phyloP scores from a whole-genome alignment of 2,329 filamentous ascomycete species.

The Didymella arachidicola region DNA sequence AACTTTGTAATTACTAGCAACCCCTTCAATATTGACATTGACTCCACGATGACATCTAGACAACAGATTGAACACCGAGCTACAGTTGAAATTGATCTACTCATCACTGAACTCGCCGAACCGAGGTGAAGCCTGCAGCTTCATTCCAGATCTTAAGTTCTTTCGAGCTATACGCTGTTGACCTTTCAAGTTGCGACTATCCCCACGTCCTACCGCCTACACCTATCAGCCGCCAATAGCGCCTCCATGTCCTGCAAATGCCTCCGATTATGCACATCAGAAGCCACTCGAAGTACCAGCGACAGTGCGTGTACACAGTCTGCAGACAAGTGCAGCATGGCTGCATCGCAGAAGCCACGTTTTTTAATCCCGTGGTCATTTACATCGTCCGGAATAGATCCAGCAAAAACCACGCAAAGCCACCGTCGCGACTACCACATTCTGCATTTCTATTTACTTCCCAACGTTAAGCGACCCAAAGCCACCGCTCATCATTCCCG shows the following conservation, averaged over 20 bases:
- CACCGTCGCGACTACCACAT: background rate
- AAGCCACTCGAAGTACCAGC: too few species aligned
- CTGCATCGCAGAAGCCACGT: slow-evolving; percentile 4
- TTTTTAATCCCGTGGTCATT: background rate
- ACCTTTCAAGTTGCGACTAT: background rate
- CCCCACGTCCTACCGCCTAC: background rate
- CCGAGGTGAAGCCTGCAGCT: background rate
- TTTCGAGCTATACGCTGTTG: background rate
- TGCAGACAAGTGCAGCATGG: background rate
- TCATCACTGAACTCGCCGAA: background rate
- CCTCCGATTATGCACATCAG: background rate
- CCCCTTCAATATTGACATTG: slow-evolving; percentile 1
- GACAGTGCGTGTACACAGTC: background rate
- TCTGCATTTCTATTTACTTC: background rate
- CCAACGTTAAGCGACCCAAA: background rate
- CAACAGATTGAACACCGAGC: background rate
- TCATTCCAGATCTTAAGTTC: background rate
- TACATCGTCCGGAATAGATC: background rate
- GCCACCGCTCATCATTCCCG: slow-evolving; percentile 10
- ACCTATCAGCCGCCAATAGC: background rate
- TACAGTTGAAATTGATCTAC: background rate
- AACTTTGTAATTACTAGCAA: background rate
- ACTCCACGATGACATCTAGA: background rate
- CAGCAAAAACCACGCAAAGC: slow-evolving; percentile 13
- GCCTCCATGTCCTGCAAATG: background rate